Evolutionary conservation across 805 yeast genomes (phyloP), one percentile per base, ranked within the genome.

Genomic region (Ogataea corticis): DNA sequence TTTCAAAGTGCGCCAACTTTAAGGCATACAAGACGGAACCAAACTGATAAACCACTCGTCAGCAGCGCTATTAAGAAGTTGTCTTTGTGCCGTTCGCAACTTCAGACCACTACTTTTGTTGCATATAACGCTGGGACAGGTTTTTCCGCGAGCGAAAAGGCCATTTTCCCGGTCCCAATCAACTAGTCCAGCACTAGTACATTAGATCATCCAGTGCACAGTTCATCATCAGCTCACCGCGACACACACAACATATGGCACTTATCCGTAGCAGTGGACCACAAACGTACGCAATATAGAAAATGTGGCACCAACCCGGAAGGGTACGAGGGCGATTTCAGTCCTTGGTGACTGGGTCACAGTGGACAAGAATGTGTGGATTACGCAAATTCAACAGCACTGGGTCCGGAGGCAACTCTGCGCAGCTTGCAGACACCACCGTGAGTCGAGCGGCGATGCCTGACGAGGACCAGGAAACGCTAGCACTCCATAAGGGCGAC

Each of bases 321-420:
- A 35, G 38, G 21, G 38, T 35, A 35, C 38, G 38, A 35, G 38
- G 38, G 38, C 38, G 38, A 35, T 35, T 25, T 35, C 38, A 35
- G 38, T 15, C 21, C 31, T 35, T 28, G 30, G 30, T 15, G 38
- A 3, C 38, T n/a, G 19, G 18, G 21, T 25, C 12, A 17, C 31
- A 11, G 7, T 4, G 31, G 14, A n/a, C 27, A 25, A 17, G 15
- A 17, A 3, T 16, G 30, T 7, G 10, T n/a, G 12, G 9, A 4
- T 15, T 35, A 28, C 38, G 38, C 19, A 16, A 14, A 4, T 35
- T 35, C 38, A 35, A 35, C 38, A 25, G 21, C 38, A 23, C 30
- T n/a, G 31, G 30, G 19, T 14, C 31, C 14, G 38, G 31, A 7
- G 38, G 38, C 17, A 25, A 16, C 7, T 35, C 38, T 2, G 30